Evolutionary conservation across 2,329 filamentous ascomycete species (phyloP).

Genomic region (Sporothrix mexicana): DNA sequence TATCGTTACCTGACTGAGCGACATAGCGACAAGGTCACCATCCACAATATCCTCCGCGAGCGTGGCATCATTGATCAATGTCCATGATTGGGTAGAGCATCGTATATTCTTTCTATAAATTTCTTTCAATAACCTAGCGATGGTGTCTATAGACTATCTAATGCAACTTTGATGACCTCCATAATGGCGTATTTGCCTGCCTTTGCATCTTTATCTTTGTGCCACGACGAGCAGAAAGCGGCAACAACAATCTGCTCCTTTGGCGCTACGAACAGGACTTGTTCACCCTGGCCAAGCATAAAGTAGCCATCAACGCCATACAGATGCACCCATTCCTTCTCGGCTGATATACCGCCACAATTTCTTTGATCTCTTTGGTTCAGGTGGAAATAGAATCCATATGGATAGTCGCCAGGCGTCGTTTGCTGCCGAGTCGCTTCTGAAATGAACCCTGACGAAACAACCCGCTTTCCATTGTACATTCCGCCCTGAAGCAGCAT

Average conservation of each 20-base stretch:
- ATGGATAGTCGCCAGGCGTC: not conserved
- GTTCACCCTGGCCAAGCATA: not conserved
- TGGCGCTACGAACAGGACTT: constrained; percentile 4
- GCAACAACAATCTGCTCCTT: not conserved
- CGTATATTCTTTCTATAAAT: not conserved
- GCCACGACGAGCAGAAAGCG: constrained; percentile 10
- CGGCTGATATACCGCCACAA: too few relatives aligned
- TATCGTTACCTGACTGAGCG: constrained; percentile 30
- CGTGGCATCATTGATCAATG: not conserved
- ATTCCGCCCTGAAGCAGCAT: constrained; percentile 4
- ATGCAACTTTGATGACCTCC: not conserved
- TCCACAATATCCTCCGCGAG: not conserved
- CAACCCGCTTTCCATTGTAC: not conserved
- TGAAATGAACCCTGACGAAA: not conserved
- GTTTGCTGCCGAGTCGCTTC: constrained; percentile 16
- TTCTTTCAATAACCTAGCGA: too few relatives aligned
- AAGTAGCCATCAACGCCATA: not conserved
- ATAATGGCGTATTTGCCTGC: not conserved
- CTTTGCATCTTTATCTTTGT: not conserved
- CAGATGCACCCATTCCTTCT: not conserved
- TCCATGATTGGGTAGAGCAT: not conserved
- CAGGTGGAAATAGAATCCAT: constrained; percentile 17
- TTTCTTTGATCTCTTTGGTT: too few relatives aligned
- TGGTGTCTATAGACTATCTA: not conserved
- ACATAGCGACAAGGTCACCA: constrained; percentile 18